Evolutionary conservation across 164 flowering plant species (phyloP).

Genomic region (Vitis riparia): DNA sequence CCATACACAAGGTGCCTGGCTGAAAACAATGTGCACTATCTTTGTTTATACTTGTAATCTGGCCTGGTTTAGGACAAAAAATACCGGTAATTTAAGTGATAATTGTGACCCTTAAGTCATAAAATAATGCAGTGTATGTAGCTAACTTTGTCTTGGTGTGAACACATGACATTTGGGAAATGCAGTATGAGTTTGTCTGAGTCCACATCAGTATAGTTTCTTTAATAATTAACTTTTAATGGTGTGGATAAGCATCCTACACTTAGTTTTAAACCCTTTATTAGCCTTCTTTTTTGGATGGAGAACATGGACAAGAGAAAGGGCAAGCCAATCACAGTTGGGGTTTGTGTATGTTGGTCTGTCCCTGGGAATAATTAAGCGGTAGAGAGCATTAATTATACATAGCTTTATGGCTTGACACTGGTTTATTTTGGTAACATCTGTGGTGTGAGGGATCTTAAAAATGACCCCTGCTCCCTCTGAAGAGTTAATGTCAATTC

Average conservation of each 20-base stretch:
- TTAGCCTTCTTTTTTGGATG: background rate
- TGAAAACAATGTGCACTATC: too few relatives aligned
- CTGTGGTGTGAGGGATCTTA: constrained; percentile 3
- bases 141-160: background rate
- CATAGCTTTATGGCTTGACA: constrained; percentile 25
- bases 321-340: constrained; percentile 26
- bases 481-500: background rate
- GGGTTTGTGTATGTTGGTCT: constrained; percentile 22
- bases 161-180: background rate
- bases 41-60: too few relatives aligned
- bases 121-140: background rate
- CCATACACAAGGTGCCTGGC: too few relatives aligned
- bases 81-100: background rate
- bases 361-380: constrained; percentile 13
- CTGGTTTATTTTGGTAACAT: constrained; percentile 17
- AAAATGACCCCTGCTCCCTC: constrained; percentile 10
- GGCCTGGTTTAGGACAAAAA: background rate
- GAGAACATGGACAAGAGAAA: constrained; percentile 11
- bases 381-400: background rate
- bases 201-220: constrained; percentile 15
- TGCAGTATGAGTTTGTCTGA: constrained; percentile 5
- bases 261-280: background rate
- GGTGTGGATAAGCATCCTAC: constrained; percentile 21
- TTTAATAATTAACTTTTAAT: background rate
- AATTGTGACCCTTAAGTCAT: background rate